Evolutionary conservation across 2,329 filamentous ascomycete genomes (phyloP).

Genomic region (Cercospora janseana): DNA sequence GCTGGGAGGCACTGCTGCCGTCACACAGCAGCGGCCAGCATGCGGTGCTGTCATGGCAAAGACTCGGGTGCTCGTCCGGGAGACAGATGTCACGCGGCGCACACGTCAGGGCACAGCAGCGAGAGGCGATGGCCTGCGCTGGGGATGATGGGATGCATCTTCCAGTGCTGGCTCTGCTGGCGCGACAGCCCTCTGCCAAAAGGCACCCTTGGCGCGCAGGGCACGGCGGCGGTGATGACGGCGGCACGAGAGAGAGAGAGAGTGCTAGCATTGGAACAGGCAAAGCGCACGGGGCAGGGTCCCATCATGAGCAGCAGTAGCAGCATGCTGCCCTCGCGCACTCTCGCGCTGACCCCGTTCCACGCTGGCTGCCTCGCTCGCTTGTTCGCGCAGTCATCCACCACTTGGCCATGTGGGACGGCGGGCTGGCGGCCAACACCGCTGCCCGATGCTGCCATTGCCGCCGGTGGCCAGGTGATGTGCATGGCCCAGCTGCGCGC

Average conservation of each 20-base stretch:
- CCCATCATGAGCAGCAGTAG: background rate
- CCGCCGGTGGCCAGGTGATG: constrained; percentile 13
- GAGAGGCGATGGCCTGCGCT: no score
- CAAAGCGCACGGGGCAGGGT: constrained; percentile 23
- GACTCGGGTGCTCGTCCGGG: constrained; percentile 1
- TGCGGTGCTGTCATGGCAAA: background rate
- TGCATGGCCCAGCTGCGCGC: constrained; percentile 12
- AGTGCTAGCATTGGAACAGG: constrained; percentile 15
- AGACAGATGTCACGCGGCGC: constrained; percentile 1
- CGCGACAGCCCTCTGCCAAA: no score
- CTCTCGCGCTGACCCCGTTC: background rate
- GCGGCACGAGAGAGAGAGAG: constrained; percentile 1
- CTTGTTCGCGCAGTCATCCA: constrained; percentile 4
- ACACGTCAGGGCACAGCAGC: no score
- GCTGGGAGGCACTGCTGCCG: background rate
- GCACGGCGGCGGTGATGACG: no score
- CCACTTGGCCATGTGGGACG: constrained; percentile 19
- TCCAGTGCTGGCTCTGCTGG: background rate
- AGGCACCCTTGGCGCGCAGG: no score
- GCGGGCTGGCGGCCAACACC: constrained; percentile 16
- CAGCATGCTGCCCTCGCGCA: background rate
- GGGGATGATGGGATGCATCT: no score
- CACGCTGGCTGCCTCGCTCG: background rate
- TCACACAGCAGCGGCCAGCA: background rate
- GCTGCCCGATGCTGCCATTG: constrained; percentile 12